These are phyloP conservation scores for Cystobasidium sp. DNA, from an alignment of 1,284 basidiomycete genomes.

Conservation along the genomic window DNA sequence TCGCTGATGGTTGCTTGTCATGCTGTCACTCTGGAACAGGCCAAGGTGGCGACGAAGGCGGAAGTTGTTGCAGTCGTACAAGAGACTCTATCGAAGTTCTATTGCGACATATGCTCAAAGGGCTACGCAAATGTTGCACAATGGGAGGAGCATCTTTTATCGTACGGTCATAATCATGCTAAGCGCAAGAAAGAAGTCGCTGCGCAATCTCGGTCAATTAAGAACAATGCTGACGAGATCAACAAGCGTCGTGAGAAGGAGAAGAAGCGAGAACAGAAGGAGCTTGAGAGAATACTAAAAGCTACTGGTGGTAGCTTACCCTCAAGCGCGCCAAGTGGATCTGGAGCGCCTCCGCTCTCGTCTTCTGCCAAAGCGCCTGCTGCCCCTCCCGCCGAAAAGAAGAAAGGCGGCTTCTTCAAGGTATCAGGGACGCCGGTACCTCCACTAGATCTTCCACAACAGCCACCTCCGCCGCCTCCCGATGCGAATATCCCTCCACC, in stretches of 20 bases:
- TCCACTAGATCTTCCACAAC: background rate
- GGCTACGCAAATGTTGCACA: conserved; percentile 36
- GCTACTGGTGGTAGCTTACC: conserved; percentile 34
- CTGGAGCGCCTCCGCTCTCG: background rate
- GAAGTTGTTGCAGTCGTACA: conserved; percentile 13
- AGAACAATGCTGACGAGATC: conserved; percentile 32
- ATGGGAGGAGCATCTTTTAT: conserved; percentile 41
- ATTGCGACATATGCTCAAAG: conserved; percentile 37
- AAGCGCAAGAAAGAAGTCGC: conserved; percentile 43
- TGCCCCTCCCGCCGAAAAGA: conserved; percentile 24
- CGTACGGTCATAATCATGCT: conserved; percentile 41
- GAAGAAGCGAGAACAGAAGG: conserved; percentile 38
- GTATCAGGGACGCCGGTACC: conserved; percentile 15
- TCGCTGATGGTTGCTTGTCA: no score
- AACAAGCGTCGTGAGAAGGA: conserved; percentile 40
- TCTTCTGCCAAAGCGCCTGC: background rate
- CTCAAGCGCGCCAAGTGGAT: background rate
- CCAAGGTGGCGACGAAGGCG: conserved; percentile 21
- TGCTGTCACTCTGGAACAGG: no score
- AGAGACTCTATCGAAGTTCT: conserved; percentile 35
- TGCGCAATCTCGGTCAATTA: conserved; percentile 18
- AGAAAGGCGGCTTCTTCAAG: conserved; percentile 44
- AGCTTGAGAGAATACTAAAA: conserved; percentile 38
- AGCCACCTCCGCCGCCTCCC: conserved; percentile 18
- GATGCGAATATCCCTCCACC: background rate